Conservation (phyloP, 148 eudicot genomes). For the Fallopia convolvulus region DNA sequence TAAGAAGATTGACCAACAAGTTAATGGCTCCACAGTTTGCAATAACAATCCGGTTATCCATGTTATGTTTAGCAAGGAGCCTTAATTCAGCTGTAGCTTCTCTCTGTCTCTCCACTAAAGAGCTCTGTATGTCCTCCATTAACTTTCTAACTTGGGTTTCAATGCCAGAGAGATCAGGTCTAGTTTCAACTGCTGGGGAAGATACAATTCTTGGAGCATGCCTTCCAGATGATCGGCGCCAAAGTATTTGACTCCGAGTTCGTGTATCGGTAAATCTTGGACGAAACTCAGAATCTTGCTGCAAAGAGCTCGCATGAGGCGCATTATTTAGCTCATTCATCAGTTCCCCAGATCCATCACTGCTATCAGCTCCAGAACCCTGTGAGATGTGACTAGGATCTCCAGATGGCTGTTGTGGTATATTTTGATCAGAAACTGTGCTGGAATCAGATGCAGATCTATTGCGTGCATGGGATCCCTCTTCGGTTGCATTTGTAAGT, state of each 20-base stretch:
- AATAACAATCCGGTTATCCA: conserved; percentile 28
- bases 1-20: conserved; percentile 21
- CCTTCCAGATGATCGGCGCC: conserved; percentile 43
- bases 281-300: conserved; percentile 32
- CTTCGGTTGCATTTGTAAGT: conserved; percentile 26
- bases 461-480: conserved; percentile 29
- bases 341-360: conserved; percentile 31
- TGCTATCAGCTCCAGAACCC: conserved; percentile 12
- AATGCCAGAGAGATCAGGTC: conserved; percentile 13
- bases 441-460: conserved; percentile 35
- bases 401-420: conserved; percentile 26
- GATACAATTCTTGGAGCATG: conserved; percentile 5
- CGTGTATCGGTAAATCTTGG: conserved; percentile 31
- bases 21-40: conserved; percentile 32
- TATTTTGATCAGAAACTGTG: conserved; percentile 32
- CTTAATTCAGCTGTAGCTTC: conserved; percentile 26
- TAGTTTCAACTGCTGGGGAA: conserved; percentile 1
- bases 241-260: conserved; percentile 35
- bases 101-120: conserved; percentile 17
- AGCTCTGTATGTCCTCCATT: conserved; percentile 3
- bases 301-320: conserved; percentile 19
- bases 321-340: conserved; percentile 35
- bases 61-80: conserved; percentile 30
- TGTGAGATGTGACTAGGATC: conserved; percentile 29
- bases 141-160: not conserved